A percentile compares a stretch with the other conserved stretches of the same genome.
Evolutionary conservation across 1,139 yeast genomes (phyloP).

Genomic region (Petasospora rhodanensis): DNA sequence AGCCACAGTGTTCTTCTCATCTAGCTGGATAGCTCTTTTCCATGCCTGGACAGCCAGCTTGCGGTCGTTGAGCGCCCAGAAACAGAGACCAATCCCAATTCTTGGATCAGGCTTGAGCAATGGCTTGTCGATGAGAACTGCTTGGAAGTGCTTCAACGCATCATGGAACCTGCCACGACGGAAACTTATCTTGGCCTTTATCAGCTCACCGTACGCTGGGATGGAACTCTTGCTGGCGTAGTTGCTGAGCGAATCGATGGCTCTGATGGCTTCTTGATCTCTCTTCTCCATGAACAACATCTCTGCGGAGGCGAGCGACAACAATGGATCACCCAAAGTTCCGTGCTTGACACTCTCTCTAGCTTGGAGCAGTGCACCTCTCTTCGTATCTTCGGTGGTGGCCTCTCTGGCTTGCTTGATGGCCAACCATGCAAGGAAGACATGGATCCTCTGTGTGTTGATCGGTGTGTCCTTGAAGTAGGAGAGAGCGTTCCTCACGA

Average conservation of each 20-base stretch:
- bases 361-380: conserved; percentile 29
- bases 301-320: conserved; percentile 51
- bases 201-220: conserved; percentile 64
- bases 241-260: conserved; percentile 37
- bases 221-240: neutral
- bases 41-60: conserved; percentile 77
- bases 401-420: conserved; percentile 44
- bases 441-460: conserved; percentile 54
- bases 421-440: conserved; percentile 72
- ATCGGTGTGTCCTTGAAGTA: conserved; percentile 27
- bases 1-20: conserved; percentile 57
- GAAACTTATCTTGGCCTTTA: conserved; percentile 79
- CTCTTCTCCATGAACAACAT: conserved; percentile 43
- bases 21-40: conserved; percentile 71
- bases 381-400: conserved; percentile 26
- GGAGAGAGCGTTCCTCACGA: conserved; percentile 58
- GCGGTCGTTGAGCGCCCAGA: conserved; percentile 80
- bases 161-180: conserved; percentile 66
- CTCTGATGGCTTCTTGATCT: conserved; percentile 63
- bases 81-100: conserved; percentile 91
- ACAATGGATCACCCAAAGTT: conserved; percentile 27
- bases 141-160: conserved; percentile 81
- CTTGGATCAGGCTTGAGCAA: conserved; percentile 85
- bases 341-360: conserved; percentile 30
- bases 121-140: conserved; percentile 73